These are phyloP conservation scores for Rhynchospora pubera DNA, from an alignment of 176 grass and related monocot species.

Conservation along the genomic window DNA sequence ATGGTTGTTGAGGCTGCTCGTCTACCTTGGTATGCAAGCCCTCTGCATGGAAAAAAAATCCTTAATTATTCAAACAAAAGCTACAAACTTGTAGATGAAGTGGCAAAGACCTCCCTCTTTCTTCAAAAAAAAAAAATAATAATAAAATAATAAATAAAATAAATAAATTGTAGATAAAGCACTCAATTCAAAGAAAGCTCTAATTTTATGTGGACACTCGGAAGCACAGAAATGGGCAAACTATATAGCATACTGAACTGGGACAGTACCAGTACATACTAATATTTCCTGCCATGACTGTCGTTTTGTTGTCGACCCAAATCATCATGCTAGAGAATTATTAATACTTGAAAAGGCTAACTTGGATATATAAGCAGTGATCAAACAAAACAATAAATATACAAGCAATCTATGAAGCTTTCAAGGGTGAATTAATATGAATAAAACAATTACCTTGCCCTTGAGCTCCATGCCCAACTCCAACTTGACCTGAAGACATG, in stretches of 20 bases:
- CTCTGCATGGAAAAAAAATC: slow-evolving; percentile 41
- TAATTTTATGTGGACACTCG: background rate
- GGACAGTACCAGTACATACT: background rate
- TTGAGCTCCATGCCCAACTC: slow-evolving; percentile 49
- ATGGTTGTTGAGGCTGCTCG: slow-evolving; percentile 39
- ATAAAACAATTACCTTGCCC: slow-evolving; percentile 52
- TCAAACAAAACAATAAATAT: background rate
- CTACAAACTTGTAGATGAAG: background rate
- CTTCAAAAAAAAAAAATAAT: no score
- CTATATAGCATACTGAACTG: background rate
- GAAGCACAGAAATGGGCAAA: no score
- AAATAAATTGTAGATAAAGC: background rate
- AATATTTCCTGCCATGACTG: background rate
- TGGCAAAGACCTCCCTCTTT: no score
- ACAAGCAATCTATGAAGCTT: background rate
- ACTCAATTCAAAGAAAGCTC: background rate
- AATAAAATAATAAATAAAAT: no score
- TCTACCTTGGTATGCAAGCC: slow-evolving; percentile 53
- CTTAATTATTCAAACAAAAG: slow-evolving; percentile 15
- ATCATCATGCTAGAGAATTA: background rate
- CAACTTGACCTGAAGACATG: slow-evolving; percentile 49
- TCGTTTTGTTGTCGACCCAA: background rate
- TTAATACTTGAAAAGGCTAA: background rate
- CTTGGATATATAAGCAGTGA: background rate
- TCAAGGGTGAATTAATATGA: background rate